Conservation (phyloP, 345 rosid genomes). For the Balakata baccata region DNA sequence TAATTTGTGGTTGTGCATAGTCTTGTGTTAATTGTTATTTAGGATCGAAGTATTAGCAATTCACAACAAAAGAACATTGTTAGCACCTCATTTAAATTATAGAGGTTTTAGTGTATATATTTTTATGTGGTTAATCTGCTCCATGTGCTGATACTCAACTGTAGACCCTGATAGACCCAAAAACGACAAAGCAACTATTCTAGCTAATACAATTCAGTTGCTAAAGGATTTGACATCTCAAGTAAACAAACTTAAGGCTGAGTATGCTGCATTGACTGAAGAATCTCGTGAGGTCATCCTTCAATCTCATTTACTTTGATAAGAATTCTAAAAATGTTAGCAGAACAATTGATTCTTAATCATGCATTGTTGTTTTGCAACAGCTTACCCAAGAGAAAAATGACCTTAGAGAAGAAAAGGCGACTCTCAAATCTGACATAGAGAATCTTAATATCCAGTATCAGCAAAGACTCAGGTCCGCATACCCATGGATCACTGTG, state of each 20-base stretch:
- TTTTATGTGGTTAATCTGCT: too few relatives aligned
- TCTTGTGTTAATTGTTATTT: neutral
- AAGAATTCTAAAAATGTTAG: neutral
- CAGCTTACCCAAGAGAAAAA: conserved; percentile 86
- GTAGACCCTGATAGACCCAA: conserved; percentile 88
- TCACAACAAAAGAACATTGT: neutral
- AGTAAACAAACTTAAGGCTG: conserved; percentile 70
- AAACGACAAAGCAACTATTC: conserved; percentile 82
- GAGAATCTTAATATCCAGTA: conserved; percentile 69
- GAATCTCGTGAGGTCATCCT: conserved; percentile 78
- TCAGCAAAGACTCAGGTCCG: conserved; percentile 69
- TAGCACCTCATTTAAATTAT: neutral
- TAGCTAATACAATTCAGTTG: conserved; percentile 73
- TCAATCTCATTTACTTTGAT: conserved; percentile 1
- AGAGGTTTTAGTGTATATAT: neutral
- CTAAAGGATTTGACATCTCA: conserved; percentile 78
- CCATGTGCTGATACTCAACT: conserved; percentile 14
- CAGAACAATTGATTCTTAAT: neutral
- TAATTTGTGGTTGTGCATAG: neutral
- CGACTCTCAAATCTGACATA: conserved; percentile 62
- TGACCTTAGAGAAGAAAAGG: conserved; percentile 85
- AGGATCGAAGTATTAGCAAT: neutral
- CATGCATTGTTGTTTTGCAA: conserved; percentile 5
- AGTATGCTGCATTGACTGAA: conserved; percentile 56
- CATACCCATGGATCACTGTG: conserved; percentile 61